Evolutionary conservation across 192 early-diverging fungal species (phyloP), one percentile per base, ranked within the genome.

Genomic region (Geosiphon pyriformis): DNA sequence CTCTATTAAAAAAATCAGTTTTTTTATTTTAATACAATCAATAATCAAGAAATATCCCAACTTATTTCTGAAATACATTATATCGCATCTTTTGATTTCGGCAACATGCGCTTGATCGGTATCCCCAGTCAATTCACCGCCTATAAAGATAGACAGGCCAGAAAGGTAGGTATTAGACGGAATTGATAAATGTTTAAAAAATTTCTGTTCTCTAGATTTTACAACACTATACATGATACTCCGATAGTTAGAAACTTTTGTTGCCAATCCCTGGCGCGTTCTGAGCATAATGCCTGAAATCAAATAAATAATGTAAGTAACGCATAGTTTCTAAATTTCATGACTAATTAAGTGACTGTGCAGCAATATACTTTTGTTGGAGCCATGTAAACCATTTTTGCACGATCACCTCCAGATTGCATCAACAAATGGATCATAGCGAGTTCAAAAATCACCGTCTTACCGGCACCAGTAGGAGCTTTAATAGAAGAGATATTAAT

Each of bases 391-490:
- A 90, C 74, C 22, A 87, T 76, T 64, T 85, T 87, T 30, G 75
- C 65, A 15, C 67, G 55, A 0, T 59, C 25, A 2, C 34, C 42
- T n/a, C 48, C 42, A 1, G 51, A 25, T 6, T 61, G 27, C 18
- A 61, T 70, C 6, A 75, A 26, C 12, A 47, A 17, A 0, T 67
- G 48, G 4, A 78, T 48, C 57, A 78, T 78, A 23, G 73, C 83
- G 8, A 90, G 59, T 65, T 88, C 86, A 75, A 88, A 73, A 17
- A 90, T 54, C 7, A 73, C 76, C 2, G 88, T 88, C 64, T 90
- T 90, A 17, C 88, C 88, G 6, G 85, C 81, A 3, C 87, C 86
- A 10, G 88, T 90, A 2, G 88, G 88, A 4, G 86, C 85, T 80
- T 58, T 26, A 35, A 1, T 26, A 27, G 2, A 17, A 68, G 20